Evolutionary conservation across 257 asterid genomes (phyloP), one percentile per base, ranked within the genome.

Genomic region (Nicotiana tomentosiformis): DNA sequence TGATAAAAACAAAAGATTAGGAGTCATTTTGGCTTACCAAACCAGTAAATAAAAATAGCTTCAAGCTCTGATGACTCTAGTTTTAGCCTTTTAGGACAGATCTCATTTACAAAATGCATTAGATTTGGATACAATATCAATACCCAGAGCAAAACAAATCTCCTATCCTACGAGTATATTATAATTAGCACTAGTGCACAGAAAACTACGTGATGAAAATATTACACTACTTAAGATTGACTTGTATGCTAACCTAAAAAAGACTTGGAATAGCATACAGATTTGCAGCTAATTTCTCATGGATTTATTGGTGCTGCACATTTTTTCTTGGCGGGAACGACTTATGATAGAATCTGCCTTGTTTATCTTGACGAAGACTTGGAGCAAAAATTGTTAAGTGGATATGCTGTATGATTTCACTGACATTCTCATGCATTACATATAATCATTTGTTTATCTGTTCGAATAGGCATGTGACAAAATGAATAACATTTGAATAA

Each of bases 351-450:
- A 51, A 51, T 12, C 56, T 4, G 56, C 11, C 56, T 51, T 51
- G 56, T 11, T 51, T 10, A 51, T 51, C 56, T 51, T 51, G 56
- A 51, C 56, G 57, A 51, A 51, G 30, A 37, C 35, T 15, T 68
- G 17, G 77, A 68, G 55, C 53, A 68, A 33, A 68, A 35, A 8
- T 8, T 43, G 51, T 43, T 35, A 35, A 29, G 43, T 68, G 55
- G 55, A 68, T 68, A 68, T 68, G 55, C 77, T 37, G 77, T 68
- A 37, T 68, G 20, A 68, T 68, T 68, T 69, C 77, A 37, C 56
- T 1, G 69, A 64, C 69, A 2, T 26, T 64, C 18, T 64, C n/a
- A 64, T 11, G 37, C 18, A 26, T 64, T 7, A 64, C 69, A 26
- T 12, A 3, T 64, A 26, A 64, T 64, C 69, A 64, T 64, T 64